Percentiles rank a stretch among this genome's conserved stretches.
phyloP scores from a whole-genome alignment of 495 filamentous ascomycete genomes.

The Penicillium macrosclerotiorum region DNA sequence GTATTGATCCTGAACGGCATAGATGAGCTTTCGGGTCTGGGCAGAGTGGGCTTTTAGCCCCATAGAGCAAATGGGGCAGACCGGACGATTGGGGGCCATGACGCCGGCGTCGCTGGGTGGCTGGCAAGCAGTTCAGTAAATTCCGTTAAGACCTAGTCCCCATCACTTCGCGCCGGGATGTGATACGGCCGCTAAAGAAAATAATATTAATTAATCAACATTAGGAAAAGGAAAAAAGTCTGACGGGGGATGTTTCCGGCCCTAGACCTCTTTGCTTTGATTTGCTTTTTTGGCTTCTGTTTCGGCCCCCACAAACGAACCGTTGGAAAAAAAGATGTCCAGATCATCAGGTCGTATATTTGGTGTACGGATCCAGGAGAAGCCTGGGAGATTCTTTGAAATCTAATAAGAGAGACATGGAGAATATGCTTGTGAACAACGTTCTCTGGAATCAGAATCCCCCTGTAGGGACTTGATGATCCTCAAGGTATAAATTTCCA shows the following conservation, averaged over 20 bases:
- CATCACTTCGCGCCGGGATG: conserved; percentile 7
- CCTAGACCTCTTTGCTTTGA: background rate
- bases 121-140: conserved; percentile 7
- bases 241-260: conserved; percentile 10
- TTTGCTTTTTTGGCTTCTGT: background rate
- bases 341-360: background rate
- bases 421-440: no score
- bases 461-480: no score
- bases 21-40: conserved; percentile 10
- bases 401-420: no score
- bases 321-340: conserved; percentile 11
- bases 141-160: conserved; percentile 19
- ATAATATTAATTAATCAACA: conserved; percentile 3
- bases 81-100: conserved; percentile 19
- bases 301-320: conserved; percentile 24
- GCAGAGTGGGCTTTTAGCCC: conserved; percentile 21
- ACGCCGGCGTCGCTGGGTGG: conserved; percentile 9
- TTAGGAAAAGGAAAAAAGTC: conserved; percentile 8
- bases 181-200: conserved; percentile 5
- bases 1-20: conserved; percentile 22
- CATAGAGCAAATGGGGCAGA: conserved; percentile 16
- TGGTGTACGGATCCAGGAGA: no score
- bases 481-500: no score
- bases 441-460: no score
- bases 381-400: background rate